Percentiles rank a stretch among this genome's conserved stretches.
phyloP scores from a whole-genome alignment of 2,329 filamentous ascomycete species.

The Penicillium fuscoglaucum region DNA sequence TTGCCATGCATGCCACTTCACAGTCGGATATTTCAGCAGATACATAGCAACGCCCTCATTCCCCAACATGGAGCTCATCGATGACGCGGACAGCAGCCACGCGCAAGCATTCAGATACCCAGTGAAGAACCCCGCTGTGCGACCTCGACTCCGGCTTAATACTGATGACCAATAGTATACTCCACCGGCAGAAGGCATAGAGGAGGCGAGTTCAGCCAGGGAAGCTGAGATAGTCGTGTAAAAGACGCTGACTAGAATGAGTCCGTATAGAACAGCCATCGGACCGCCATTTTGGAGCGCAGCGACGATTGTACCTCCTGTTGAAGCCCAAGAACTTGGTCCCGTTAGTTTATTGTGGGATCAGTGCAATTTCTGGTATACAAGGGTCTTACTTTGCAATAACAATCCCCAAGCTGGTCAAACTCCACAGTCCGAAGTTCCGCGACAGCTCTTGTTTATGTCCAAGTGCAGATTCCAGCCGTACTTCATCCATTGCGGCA shows the following conservation, averaged over 20 bases:
- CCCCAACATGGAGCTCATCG: constrained; percentile 35
- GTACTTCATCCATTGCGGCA: constrained; percentile 24
- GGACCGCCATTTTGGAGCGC: constrained; percentile 61
- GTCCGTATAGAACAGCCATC: constrained; percentile 60
- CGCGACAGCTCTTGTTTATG: constrained; percentile 60
- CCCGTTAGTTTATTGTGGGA: not conserved
- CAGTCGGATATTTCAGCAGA: constrained; percentile 24
- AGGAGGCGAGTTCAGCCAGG: constrained; percentile 57
- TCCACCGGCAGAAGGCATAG: constrained; percentile 55
- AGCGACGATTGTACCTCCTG: constrained; percentile 57
- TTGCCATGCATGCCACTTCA: constrained; percentile 33
- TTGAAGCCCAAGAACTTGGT: constrained; percentile 58
- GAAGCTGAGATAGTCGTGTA: constrained; percentile 57
- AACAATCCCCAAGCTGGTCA: constrained; percentile 59
- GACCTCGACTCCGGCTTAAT: constrained; percentile 50
- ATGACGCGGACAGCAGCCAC: constrained; percentile 35
- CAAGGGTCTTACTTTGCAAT: constrained; percentile 42
- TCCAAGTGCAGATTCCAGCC: constrained; percentile 41
- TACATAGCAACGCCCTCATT: constrained; percentile 37
- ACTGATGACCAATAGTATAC: constrained; percentile 62
- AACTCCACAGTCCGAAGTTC: constrained; percentile 58
- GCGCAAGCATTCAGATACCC: constrained; percentile 38
- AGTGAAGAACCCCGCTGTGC: constrained; percentile 44
- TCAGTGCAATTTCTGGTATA: not conserved
- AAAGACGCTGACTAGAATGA: constrained; percentile 49